Evolutionary conservation across 345 rosid genomes (phyloP).

Genomic region (Passiflora organensis): DNA sequence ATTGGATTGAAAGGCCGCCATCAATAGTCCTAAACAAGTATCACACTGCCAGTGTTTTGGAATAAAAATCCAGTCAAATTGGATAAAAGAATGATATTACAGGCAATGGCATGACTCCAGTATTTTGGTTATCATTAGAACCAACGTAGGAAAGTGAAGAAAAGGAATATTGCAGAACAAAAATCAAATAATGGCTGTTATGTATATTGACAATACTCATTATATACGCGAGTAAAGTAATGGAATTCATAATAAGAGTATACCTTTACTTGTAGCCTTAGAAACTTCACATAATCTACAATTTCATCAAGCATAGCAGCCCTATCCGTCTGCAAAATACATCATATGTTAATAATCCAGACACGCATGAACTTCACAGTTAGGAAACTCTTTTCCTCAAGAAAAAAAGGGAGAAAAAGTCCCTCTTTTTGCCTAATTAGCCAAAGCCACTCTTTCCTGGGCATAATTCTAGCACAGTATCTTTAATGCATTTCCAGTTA

Average conservation of each 20-base stretch:
- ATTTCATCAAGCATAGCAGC: conserved; percentile 99
- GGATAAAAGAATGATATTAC: too few relatives aligned
- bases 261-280: conserved; percentile 99
- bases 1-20: conserved; percentile 7
- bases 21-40: conserved; percentile 2
- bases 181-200: background rate
- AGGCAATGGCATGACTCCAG: background rate
- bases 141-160: background rate
- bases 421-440: too few relatives aligned
- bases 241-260: background rate
- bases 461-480: too few relatives aligned
- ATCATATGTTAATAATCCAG: too few relatives aligned
- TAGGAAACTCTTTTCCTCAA: background rate
- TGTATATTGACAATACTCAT: too few relatives aligned
- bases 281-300: conserved; percentile 97
- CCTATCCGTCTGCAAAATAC: conserved; percentile 76
- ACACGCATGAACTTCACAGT: background rate
- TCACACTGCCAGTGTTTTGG: background rate
- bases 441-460: too few relatives aligned
- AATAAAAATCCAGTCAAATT: conserved; percentile 6
- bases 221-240: too few relatives aligned
- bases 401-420: too few relatives aligned
- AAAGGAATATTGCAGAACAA: background rate
- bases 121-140: conserved; percentile 7
- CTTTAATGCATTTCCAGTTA: too few relatives aligned